Base-by-base conservation (phyloP, 2,329 filamentous ascomycete species). In the Stagonosporopsis rhizophila region DNA sequence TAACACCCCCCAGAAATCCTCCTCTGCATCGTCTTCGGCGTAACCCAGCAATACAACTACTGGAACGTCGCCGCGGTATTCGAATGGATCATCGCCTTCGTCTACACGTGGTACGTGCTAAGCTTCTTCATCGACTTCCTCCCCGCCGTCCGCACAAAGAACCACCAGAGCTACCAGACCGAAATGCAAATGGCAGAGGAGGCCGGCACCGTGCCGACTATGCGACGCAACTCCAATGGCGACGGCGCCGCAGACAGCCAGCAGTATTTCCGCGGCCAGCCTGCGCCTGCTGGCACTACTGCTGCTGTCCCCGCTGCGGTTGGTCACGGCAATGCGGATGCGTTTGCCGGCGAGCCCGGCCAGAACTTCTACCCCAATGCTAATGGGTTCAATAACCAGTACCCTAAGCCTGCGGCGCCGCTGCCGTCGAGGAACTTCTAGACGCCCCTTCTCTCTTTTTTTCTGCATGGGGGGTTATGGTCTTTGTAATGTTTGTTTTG, bases 71-170 rank as follows among this genome's bases (percentile, higher is more conserved):
- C 88, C 35, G 95, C 92, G 6, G 79, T 96, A 48, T 76, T 97
- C 28, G 94, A 98, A 78, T 89, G 86, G 86, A 75, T 86, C 58
- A 87, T 97, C 62, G 86, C 92, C 28, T 87, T 96, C 70, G 82
- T 96, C 71, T 97, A 93, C 79, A 91, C 90, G 49, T 89, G 93
- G 71, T 98, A 96, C 78, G 83, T 96, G 59, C 84, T 94, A 60
- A 92, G 89, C 59, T 98, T 96, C 80, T 84, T 89, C 69, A 83
- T 97, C 72, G 94, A 99, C 78, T 86, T 99, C 45, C 83, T 90
- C 61, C 95, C 95, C 0, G 91, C 91, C 11, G 81, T 89, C 2
- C 81, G 84, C 59, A 89, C 87, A 11, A 85, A 83, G 61, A 73
- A 79, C 62, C 73, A 75, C 58, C 71, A 78, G 56, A 70, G 67